A percentile compares a stretch with the other conserved stretches of the same genome.
Conservation (phyloP, 2,329 filamentous ascomycete genomes). For the Fusarium poae region DNA sequence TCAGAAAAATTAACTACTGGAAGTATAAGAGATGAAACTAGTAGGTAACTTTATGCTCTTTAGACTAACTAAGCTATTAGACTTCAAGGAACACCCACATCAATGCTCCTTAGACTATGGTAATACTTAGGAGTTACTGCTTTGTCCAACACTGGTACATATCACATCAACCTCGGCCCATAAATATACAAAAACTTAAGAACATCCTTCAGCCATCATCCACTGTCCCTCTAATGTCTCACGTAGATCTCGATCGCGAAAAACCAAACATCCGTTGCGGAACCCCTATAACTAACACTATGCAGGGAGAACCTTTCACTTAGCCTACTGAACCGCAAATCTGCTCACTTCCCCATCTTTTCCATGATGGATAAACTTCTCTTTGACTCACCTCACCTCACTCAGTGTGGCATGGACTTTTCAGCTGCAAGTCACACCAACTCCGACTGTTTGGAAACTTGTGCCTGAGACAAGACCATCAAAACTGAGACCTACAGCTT, state of each 20-base stretch:
- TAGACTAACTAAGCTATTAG: no score
- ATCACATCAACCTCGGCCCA: neutral
- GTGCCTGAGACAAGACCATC: conserved; percentile 27
- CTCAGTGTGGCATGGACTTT: neutral
- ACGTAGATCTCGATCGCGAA: conserved; percentile 27
- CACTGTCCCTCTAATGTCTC: neutral
- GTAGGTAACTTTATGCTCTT: no score
- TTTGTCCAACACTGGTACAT: neutral
- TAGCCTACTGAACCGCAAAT: conserved; percentile 4
- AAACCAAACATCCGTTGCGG: conserved; percentile 4
- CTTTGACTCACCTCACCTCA: conserved; percentile 1
- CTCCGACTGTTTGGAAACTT: neutral
- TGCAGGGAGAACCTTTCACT: conserved; percentile 29
- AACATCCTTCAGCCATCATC: no score
- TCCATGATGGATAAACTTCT: conserved; percentile 6
- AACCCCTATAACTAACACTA: conserved; percentile 19
- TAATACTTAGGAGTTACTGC: no score
- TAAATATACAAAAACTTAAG: no score
- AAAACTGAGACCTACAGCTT: conserved; percentile 35
- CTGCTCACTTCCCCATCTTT: conserved; percentile 28
- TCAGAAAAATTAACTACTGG: no score
- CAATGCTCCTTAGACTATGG: no score
- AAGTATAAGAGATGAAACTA: no score
- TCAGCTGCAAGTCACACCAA: conserved; percentile 16
- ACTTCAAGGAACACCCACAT: no score